A percentile compares a stretch with the other conserved stretches of the same genome.
Evolutionary conservation across 2,329 filamentous ascomycete species (phyloP).

Genomic region (Penicillium sp.): DNA sequence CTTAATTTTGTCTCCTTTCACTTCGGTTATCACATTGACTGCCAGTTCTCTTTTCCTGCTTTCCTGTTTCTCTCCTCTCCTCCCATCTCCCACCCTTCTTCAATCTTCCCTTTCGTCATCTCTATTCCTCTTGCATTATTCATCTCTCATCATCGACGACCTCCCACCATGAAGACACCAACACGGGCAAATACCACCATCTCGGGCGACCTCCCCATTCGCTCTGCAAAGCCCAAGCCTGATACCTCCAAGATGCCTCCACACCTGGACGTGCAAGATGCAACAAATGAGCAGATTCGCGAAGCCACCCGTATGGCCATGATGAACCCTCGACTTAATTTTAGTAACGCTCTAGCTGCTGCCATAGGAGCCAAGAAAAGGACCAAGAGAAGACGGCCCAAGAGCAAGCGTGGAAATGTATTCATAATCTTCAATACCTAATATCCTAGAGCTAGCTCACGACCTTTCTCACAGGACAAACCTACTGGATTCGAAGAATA

Average conservation of each 20-base stretch:
- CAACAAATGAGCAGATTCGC: background rate
- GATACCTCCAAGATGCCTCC: background rate
- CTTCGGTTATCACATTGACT: too few relatives aligned
- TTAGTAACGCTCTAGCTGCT: background rate
- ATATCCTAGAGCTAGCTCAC: background rate
- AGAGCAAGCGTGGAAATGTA: constrained; percentile 36
- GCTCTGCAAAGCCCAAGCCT: background rate
- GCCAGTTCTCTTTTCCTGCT: background rate
- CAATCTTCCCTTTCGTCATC: background rate
- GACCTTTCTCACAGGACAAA: constrained; percentile 32
- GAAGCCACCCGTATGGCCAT: background rate
- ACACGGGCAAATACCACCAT: background rate
- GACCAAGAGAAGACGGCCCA: constrained; percentile 37
- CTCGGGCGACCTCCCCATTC: constrained; percentile 1
- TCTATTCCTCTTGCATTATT: background rate
- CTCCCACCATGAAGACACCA: background rate
- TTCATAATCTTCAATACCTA: background rate
- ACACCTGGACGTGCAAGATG: background rate
- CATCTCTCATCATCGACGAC: background rate
- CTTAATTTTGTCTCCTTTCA: too few relatives aligned
- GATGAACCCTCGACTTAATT: background rate
- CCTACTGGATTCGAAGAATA: constrained; percentile 75
- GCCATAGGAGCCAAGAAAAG: constrained; percentile 24
- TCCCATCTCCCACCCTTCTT: background rate
- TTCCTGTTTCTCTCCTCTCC: background rate